These are phyloP conservation scores for Geranium rotundifolium DNA, from an alignment of 345 rosid genomes.

Conservation along the genomic window DNA sequence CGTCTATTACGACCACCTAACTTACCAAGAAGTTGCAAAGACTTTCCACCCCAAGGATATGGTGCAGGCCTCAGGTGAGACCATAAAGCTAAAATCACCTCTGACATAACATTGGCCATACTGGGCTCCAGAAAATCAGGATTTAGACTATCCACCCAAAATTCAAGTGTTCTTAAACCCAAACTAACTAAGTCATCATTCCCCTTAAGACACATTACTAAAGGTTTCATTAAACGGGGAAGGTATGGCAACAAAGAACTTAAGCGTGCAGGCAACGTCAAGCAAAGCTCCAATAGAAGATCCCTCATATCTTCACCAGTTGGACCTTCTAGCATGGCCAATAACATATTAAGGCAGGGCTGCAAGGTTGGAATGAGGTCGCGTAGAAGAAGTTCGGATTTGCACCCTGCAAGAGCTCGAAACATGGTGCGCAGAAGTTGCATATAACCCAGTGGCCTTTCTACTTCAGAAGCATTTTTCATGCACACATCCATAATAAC, in stretches of 20 bases:
- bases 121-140: slow-evolving; percentile 97
- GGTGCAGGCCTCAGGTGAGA: slow-evolving; percentile 91
- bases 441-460: slow-evolving; percentile 88
- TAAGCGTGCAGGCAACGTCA: slow-evolving; percentile 92
- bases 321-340: slow-evolving; percentile 95
- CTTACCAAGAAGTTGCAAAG: slow-evolving; percentile 93
- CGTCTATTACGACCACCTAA: slow-evolving; percentile 97
- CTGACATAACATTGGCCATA: slow-evolving; percentile 95
- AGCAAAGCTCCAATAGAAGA: slow-evolving; percentile 82
- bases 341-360: slow-evolving; percentile 85
- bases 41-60: slow-evolving; percentile 88
- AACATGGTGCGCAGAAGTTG: slow-evolving; percentile 89
- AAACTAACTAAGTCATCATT: slow-evolving; percentile 79
- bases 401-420: slow-evolving; percentile 84
- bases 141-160: slow-evolving; percentile 99
- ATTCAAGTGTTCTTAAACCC: slow-evolving; percentile 90
- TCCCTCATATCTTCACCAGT: slow-evolving; percentile 93
- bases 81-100: slow-evolving; percentile 96
- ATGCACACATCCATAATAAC: slow-evolving; percentile 92
- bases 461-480: slow-evolving; percentile 91
- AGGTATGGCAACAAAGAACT: slow-evolving; percentile 89
- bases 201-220: slow-evolving; percentile 78
- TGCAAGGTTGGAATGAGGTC: slow-evolving; percentile 81
- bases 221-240: slow-evolving; percentile 91
- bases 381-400: slow-evolving; percentile 76